Conservation (phyloP, 108 stramenopile genomes). For the Chaetoceros muelleri region DNA sequence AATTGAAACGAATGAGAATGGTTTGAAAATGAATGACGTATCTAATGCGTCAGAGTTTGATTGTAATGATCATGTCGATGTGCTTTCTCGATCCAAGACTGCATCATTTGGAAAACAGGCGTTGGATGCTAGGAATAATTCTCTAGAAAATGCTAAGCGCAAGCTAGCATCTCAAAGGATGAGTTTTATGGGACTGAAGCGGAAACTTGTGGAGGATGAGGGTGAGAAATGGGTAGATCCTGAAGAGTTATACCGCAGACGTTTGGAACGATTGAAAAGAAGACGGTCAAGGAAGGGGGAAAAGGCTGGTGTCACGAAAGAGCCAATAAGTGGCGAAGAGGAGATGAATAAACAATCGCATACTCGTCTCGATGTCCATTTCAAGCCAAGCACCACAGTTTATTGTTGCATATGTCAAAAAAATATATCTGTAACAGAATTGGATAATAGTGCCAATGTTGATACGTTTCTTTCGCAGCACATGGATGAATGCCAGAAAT, state of each 20-base stretch:
- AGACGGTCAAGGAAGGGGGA: not conserved
- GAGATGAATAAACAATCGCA: conserved; percentile 10
- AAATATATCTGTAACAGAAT: conserved; percentile 9
- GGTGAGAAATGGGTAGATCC: not conserved
- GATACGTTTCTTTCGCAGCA: conserved; percentile 31
- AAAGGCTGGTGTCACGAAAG: not conserved
- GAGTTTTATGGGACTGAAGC: not conserved
- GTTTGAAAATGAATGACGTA: not conserved
- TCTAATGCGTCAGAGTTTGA: not conserved
- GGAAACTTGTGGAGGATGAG: not conserved
- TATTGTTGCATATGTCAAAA: conserved; percentile 28
- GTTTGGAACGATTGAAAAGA: not conserved
- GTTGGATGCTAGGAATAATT: not conserved
- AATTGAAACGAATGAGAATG: not conserved
- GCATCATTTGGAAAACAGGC: conserved; percentile 1
- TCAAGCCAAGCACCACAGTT: no score
- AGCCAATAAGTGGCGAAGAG: not conserved
- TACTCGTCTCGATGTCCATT: no score
- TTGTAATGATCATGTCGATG: not conserved
- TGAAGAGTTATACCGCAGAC: not conserved
- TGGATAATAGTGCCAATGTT: not conserved
- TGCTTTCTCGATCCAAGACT: not conserved
- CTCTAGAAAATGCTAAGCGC: not conserved
- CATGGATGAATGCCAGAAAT: conserved; percentile 24
- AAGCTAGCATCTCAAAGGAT: not conserved